phyloP scores from a whole-genome alignment of 225 moss, liverwort and hornwort species.

The Marchantia paleacea region DNA sequence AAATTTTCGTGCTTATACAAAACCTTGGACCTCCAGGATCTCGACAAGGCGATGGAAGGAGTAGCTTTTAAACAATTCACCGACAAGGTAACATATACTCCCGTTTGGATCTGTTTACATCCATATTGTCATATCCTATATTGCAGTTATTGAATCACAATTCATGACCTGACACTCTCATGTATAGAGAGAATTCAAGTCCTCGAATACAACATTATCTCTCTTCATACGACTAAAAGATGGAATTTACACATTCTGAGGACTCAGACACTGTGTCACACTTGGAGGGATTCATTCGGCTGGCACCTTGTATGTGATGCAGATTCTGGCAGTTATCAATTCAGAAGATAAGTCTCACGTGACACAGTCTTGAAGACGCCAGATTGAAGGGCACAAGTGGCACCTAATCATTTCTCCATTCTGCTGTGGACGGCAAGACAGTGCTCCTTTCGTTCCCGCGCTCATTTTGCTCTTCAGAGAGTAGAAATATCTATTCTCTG shows the following conservation, averaged over 20 bases:
- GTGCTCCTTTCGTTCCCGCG: no score
- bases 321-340: slow-evolving; percentile 37
- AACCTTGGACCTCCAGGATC: slow-evolving; percentile 48
- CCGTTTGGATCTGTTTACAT: not conserved
- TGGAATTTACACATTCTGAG: no score
- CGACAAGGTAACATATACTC: slow-evolving; percentile 50
- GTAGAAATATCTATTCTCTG: no score
- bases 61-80: slow-evolving; percentile 74
- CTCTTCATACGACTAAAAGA: no score
- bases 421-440: no score
- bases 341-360: slow-evolving; percentile 36
- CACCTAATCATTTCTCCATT: no score
- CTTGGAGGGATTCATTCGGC: not conserved
- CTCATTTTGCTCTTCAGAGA: no score
- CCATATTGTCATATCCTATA: not conserved
- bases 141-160: no score
- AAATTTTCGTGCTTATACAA: not conserved
- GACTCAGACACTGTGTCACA: no score
- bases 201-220: no score
- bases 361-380: slow-evolving; percentile 27
- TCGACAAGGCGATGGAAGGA: slow-evolving; percentile 94
- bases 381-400: not conserved
- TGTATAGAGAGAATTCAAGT: no score
- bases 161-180: no score
- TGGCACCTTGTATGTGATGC: slow-evolving; percentile 6